Conservation (phyloP, 192 early-diverging fungal species). For the Coemansia umbellata region DNA sequence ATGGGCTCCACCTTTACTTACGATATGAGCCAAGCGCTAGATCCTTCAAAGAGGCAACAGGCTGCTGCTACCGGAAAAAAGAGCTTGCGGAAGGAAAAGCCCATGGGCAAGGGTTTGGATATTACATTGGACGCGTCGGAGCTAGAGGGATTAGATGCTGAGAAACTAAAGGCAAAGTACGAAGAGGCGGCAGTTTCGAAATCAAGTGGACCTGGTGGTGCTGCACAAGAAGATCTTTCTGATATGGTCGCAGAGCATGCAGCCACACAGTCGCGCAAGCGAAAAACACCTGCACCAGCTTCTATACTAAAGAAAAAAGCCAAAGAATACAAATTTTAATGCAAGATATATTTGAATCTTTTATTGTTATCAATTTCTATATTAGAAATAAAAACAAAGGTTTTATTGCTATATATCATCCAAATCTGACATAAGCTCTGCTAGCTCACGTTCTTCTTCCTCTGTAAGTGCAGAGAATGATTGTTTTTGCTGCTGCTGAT, state of each 20-base stretch:
- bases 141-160: slow-evolving; percentile 74
- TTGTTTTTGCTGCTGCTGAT: neutral
- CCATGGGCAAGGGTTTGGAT: slow-evolving; percentile 63
- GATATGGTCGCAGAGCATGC: slow-evolving; percentile 89
- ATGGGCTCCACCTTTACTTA: slow-evolving; percentile 96
- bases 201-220: slow-evolving; percentile 13
- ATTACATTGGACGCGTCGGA: slow-evolving; percentile 89
- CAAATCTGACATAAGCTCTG: slow-evolving; percentile 76
- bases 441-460: slow-evolving; percentile 87
- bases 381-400: neutral
- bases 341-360: neutral
- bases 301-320: slow-evolving; percentile 43
- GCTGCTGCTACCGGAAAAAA: neutral
- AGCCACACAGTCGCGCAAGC: slow-evolving; percentile 62
- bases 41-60: slow-evolving; percentile 49
- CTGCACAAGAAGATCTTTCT: slow-evolving; percentile 69
- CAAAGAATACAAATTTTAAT: slow-evolving; percentile 48
- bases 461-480: slow-evolving; percentile 63
- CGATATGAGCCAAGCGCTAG: slow-evolving; percentile 58
- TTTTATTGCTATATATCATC: slow-evolving; percentile 37
- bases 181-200: slow-evolving; percentile 61
- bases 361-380: neutral
- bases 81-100: slow-evolving; percentile 52
- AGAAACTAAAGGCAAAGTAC: slow-evolving; percentile 72
- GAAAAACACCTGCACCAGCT: slow-evolving; percentile 57